A percentile compares a stretch with the other conserved stretches of the same genome.
These are phyloP conservation scores for Kandelia obovata DNA, from an alignment of 345 rosid species.

Conservation along the genomic window DNA sequence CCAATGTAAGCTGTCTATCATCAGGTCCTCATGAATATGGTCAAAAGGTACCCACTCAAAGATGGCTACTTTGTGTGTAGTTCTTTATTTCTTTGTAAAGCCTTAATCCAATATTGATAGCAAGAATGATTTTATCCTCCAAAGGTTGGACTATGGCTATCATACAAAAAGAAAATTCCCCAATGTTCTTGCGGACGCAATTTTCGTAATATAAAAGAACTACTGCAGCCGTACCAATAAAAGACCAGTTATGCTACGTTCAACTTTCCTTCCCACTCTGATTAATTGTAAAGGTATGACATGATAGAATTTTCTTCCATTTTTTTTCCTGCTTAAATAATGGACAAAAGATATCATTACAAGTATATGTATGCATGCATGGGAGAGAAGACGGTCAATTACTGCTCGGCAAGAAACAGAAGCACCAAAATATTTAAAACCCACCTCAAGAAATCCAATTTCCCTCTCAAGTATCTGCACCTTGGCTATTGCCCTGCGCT, in stretches of 20 bases:
- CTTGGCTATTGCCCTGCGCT: conserved; percentile 71
- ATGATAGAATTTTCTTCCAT: no score
- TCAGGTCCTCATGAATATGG: not conserved
- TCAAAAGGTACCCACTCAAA: not conserved
- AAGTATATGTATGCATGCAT: not conserved
- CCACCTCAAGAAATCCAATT: conserved; percentile 82
- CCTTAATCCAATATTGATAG: not conserved
- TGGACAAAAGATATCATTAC: not conserved
- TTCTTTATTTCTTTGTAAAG: not conserved
- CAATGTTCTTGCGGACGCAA: not conserved
- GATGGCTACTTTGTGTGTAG: not conserved
- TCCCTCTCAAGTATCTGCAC: conserved; percentile 91
- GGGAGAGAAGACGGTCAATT: not conserved
- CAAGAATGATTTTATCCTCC: not conserved
- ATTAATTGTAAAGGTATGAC: not conserved
- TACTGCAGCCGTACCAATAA: not conserved
- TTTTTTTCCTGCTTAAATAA: no score
- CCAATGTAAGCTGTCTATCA: not conserved
- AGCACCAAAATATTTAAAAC: conserved; percentile 11
- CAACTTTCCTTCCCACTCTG: not conserved
- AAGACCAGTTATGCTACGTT: no score
- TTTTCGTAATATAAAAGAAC: not conserved
- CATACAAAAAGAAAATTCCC: not conserved
- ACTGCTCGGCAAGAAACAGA: no score
- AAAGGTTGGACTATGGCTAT: not conserved